phyloP scores from a whole-genome alignment of 2,329 filamentous ascomycete genomes.

The Xylaria sp. region DNA sequence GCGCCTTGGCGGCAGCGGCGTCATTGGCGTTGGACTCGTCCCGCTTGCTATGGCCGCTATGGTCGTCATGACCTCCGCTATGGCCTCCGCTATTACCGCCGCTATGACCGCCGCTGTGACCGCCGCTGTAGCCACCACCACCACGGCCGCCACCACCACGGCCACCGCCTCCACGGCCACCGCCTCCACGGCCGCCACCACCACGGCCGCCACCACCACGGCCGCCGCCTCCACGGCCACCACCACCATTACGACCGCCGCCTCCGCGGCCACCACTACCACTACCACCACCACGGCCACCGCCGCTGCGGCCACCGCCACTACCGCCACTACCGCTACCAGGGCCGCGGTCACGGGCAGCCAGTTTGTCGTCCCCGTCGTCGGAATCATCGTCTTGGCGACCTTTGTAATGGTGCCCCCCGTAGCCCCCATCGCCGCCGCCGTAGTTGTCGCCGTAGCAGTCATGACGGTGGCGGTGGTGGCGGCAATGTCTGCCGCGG shows the following conservation, averaged over 20 bases:
- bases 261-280: too few species aligned
- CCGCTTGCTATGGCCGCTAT: not conserved
- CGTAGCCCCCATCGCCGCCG: not conserved
- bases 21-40: too few species aligned
- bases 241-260: too few species aligned
- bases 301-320: not conserved
- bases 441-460: not conserved
- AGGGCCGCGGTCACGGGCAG: not conserved
- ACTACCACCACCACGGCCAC: not conserved
- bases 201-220: not conserved
- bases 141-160: not conserved
- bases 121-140: not conserved
- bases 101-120: not conserved
- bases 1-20: too few species aligned
- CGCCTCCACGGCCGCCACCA: not conserved
- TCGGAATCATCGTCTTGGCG: slow-evolving; percentile 1
- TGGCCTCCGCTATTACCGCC: too few species aligned
- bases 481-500: not conserved
- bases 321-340: not conserved
- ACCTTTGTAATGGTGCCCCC: not conserved
- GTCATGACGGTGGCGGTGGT: slow-evolving; percentile 16
- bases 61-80: not conserved
- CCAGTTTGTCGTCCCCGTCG: not conserved
- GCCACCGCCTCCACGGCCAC: not conserved
- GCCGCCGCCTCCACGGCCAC: not conserved